phyloP scores from a whole-genome alignment of 2,329 filamentous ascomycete species.

The Penicillium sp. region DNA sequence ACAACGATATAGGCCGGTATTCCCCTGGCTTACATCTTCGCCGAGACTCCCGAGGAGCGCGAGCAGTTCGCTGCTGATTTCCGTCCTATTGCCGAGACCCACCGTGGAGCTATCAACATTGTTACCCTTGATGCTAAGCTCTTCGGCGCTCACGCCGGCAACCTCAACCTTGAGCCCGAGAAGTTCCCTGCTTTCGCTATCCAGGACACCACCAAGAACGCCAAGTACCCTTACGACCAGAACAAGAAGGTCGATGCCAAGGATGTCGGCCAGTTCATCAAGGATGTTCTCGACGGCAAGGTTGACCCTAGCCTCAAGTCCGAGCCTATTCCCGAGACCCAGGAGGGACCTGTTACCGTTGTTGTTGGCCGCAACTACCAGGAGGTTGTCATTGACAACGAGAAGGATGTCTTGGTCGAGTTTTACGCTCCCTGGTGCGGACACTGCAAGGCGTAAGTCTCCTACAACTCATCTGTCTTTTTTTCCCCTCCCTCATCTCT shows the following conservation, averaged over 20 bases:
- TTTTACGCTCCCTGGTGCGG: conserved; percentile 91
- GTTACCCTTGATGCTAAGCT: conserved; percentile 93
- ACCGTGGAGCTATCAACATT: conserved; percentile 95
- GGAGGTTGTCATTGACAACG: conserved; percentile 83
- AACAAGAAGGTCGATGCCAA: conserved; percentile 72
- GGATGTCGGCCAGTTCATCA: conserved; percentile 76
- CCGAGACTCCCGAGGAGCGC: conserved; percentile 87
- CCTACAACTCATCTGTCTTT: not conserved
- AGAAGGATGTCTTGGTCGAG: conserved; percentile 96
- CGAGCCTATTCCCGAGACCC: conserved; percentile 89
- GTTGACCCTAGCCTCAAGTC: conserved; percentile 97
- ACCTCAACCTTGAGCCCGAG: conserved; percentile 94
- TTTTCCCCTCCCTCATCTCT: not conserved
- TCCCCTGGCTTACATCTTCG: conserved; percentile 96
- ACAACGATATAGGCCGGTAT: conserved; percentile 62
- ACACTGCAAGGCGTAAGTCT: conserved; percentile 63
- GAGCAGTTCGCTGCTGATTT: conserved; percentile 71
- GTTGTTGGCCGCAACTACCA: conserved; percentile 95
- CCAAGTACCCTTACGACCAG: conserved; percentile 93
- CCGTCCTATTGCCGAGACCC: conserved; percentile 83
- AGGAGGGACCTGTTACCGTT: conserved; percentile 83
- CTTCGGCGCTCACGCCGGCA: conserved; percentile 90
- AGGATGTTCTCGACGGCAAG: conserved; percentile 82
- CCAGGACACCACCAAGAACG: conserved; percentile 91
- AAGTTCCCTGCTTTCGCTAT: conserved; percentile 98